Evolutionary conservation across 768 basidiomycete species (phyloP), one percentile per base, ranked within the genome.

Genomic region (Lactarius hengduanensis): DNA sequence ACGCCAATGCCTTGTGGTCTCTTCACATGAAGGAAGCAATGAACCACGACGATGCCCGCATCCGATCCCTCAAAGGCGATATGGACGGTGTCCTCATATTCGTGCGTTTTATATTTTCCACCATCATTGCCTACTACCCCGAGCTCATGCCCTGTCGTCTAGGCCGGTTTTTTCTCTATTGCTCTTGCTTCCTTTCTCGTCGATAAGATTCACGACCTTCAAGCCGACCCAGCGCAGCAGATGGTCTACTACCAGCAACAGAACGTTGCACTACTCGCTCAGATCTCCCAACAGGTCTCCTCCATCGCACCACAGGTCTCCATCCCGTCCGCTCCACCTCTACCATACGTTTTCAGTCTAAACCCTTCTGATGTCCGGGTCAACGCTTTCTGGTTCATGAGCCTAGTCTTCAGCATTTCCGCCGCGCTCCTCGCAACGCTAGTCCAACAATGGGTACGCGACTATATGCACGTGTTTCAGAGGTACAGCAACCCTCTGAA

Each of bases 391-490:
- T 83, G 79, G 80, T 82, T 83, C 69, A 60, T 69, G n/a, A 72
- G 72, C 53, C 68, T 75, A 0, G 61, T 71, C 2, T 72, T 80
- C 55, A 82, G 80, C 65, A 74, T 84, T 18, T 74, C 74, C 4
- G 77, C 79, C 41, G 81, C 79, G 64, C 74, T 83, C 20, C 65
- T 73, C 7, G 81, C 81, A 22, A 82, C 80, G 15, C 69, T 85
- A 5, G 79, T 81, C 32, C 79, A 84, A 69, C 80, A 82, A 63
- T 84, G 83, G 83, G 73, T 80, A 1, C 76, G 78, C 13, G 75
- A 78, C 47, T 80, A 80, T 62, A 47, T 66, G 54, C 62, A 62
- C 16, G 43, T 67, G 61, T 69, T 75, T 73, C 38, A 74, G 76
- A 34, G 68, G 74, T 30, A 76, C 78, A 2, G 74, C 64, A 63